Evolutionary conservation across 2,329 filamentous ascomycete species (phyloP), one percentile per base, ranked within the genome.

Genomic region (Colletotrichum sp.): DNA sequence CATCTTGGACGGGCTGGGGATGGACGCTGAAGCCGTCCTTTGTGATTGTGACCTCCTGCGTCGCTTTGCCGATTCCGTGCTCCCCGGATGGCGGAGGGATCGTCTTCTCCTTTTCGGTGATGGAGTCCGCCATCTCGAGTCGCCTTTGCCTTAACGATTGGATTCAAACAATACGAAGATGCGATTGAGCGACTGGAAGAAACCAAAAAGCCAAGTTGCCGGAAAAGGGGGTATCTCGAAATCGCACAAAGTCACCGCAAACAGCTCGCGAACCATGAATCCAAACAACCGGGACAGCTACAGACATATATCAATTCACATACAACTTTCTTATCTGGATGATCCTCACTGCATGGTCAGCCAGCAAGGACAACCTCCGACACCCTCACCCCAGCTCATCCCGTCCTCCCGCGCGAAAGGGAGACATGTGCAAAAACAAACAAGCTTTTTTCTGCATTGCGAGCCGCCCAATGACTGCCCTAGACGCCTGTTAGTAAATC

Each of bases 11-110:
- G 24, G 82, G 82, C 59, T 83, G 81, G 4, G 82, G 79, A 85
- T 86, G 78, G 63, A 85, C 85, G 82, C 87, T 77, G 75, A 83
- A 78, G 59, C 81, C 80, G 68, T 81, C 73, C 16, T 79, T 78
- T 24, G 76, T 76, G 13, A 80, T 71, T 12, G 30, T n/a, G 16
- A 78, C 73, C 36, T 78, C 77, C n/a, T 66, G 75, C 26, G 75
- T 76, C 30, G 75, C 44, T 18, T 64, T 75, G 8, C 75, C 75
- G 10, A 75, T 3, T 10, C 60, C 36, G 13, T 76, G 24, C 18
- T 77, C 75, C 2, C 24, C 64, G n/a, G 70, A n/a, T 8, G 39
- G 7, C 3, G 60, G 30, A 12, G 34, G 12, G n/a, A 28, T n/a
- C 6, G 6, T 60, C 21, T 67, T 75, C 16, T 75, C 75, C 30